A percentile compares a stretch with the other conserved stretches of the same genome.
These are phyloP conservation scores for Penicillium verhagenii DNA, from an alignment of 495 filamentous ascomycete genomes.

Conservation along the genomic window DNA sequence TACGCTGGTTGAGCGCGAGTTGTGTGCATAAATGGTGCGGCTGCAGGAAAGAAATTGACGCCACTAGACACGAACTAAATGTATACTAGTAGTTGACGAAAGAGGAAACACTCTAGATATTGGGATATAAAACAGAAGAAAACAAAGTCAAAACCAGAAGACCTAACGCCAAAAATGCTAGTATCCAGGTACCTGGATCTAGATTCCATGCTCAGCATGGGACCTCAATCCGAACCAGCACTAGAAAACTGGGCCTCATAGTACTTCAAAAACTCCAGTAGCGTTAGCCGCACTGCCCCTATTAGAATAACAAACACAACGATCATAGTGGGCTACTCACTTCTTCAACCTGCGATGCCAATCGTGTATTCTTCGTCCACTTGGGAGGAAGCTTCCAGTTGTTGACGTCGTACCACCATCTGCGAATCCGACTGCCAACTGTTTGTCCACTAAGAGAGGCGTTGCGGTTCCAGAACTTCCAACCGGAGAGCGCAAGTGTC, in stretches of 20 bases:
- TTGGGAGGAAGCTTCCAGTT: slow-evolving; percentile 67
- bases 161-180: slow-evolving; percentile 26
- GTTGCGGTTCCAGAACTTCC: slow-evolving; percentile 77
- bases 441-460: slow-evolving; percentile 67
- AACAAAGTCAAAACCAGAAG: slow-evolving; percentile 11
- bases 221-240: slow-evolving; percentile 33
- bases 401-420: slow-evolving; percentile 93
- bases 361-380: slow-evolving; percentile 24
- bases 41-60: slow-evolving; percentile 1
- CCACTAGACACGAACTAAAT: background rate
- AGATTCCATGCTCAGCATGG: background rate
- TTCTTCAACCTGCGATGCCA: slow-evolving; percentile 46
- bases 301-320: background rate
- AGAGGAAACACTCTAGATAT: slow-evolving; percentile 3
- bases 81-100: background rate
- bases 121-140: slow-evolving; percentile 23
- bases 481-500: slow-evolving; percentile 74
- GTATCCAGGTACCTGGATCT: background rate
- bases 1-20: too few relatives aligned
- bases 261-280: slow-evolving; percentile 45
- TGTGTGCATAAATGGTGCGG: too few relatives aligned
- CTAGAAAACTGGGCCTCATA: slow-evolving; percentile 45
- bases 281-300: slow-evolving; percentile 27
- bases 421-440: slow-evolving; percentile 65
- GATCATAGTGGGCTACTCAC: slow-evolving; percentile 37